Percentiles rank a stretch among this genome's conserved stretches.
Conservation (phyloP, 257 asterid species). For the Paraleonurus japonicus region DNA sequence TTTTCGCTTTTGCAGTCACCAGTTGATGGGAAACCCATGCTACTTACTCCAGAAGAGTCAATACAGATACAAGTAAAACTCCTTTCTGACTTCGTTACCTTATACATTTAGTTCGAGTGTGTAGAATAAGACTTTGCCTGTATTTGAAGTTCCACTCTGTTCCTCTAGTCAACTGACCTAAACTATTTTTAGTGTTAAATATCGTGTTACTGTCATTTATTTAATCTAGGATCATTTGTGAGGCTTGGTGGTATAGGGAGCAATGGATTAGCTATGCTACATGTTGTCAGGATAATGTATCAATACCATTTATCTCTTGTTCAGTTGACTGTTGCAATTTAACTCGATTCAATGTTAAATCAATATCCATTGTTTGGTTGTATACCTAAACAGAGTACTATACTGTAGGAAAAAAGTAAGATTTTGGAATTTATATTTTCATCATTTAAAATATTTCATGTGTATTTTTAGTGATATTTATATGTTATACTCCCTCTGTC, state of each 20-base stretch:
- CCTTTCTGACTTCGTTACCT: not conserved
- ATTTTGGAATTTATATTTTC: not conserved
- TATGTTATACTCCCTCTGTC: no score
- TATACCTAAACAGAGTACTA: not conserved
- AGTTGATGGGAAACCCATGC: constrained; percentile 97
- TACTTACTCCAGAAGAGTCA: constrained; percentile 97
- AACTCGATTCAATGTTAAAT: not conserved
- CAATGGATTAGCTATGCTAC: not conserved
- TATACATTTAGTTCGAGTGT: constrained; percentile 1
- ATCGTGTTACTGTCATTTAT: not conserved
- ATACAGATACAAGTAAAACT: constrained; percentile 83
- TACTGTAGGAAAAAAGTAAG: not conserved
- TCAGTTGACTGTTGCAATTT: not conserved
- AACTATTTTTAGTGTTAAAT: not conserved
- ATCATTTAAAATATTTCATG: not conserved
- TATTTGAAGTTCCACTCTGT: not conserved
- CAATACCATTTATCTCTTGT: not conserved
- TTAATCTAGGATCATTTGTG: not conserved
- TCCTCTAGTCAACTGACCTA: constrained; percentile 3
- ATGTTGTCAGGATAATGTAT: not conserved
- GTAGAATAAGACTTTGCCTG: not conserved
- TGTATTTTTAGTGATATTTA: not conserved
- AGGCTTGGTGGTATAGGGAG: not conserved
- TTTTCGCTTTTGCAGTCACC: constrained; percentile 74
- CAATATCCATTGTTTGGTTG: not conserved